These are phyloP conservation scores for Colletotrichum liaoningense DNA, from an alignment of 2,329 filamentous ascomycete species.

Conservation along the genomic window DNA sequence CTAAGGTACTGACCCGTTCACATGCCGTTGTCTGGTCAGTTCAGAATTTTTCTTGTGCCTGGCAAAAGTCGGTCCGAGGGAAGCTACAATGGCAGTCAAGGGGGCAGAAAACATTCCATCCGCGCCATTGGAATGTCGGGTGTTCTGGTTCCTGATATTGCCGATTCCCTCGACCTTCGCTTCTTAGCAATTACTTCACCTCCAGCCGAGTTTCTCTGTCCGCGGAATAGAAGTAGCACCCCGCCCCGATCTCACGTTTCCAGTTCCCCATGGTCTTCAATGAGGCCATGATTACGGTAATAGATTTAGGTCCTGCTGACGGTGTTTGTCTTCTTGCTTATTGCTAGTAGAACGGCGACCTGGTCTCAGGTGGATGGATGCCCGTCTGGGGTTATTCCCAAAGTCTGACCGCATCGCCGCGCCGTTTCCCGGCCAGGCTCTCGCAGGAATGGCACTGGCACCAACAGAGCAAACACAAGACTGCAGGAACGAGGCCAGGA, in stretches of 20 bases:
- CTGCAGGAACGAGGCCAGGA: no score
- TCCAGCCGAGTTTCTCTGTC: neutral
- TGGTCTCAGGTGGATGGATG: slow-evolving; percentile 26
- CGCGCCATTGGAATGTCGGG: neutral
- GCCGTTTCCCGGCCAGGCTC: neutral
- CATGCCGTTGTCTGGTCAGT: neutral
- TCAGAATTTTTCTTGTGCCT: neutral
- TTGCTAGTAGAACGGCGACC: neutral
- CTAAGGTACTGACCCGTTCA: neutral
- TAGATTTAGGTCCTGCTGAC: neutral
- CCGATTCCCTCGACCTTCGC: no score
- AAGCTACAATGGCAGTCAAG: no score
- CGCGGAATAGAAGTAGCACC: slow-evolving; percentile 11
- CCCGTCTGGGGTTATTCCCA: neutral
- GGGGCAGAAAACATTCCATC: neutral
- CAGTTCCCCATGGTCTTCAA: neutral
- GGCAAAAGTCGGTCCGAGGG: neutral
- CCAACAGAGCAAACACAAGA: neutral
- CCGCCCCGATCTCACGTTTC: slow-evolving; percentile 12
- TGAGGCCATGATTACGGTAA: neutral
- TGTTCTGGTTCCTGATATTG: neutral
- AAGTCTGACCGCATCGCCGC: slow-evolving; percentile 22
- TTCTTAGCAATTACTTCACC: neutral
- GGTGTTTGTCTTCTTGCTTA: neutral
- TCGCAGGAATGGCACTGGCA: neutral